Conservation (phyloP, 2,329 filamentous ascomycete genomes). For the Colletotrichum eremochloae region DNA sequence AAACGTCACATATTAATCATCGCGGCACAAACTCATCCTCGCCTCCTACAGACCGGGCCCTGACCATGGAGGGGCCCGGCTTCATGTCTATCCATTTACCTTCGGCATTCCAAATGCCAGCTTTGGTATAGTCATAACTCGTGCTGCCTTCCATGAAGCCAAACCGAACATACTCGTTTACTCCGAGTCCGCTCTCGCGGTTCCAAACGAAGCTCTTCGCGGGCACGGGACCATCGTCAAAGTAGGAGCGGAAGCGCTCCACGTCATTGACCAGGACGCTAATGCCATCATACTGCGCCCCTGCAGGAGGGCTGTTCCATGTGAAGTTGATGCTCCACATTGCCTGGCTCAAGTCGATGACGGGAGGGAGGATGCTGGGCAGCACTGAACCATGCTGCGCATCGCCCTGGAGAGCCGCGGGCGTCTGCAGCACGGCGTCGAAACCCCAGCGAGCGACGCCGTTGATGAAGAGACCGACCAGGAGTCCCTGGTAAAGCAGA, state of each 20-base stretch:
- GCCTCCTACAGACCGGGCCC: conserved; percentile 45
- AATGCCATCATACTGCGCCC: conserved; percentile 76
- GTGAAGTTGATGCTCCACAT: conserved; percentile 76
- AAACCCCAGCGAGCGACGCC: conserved; percentile 96
- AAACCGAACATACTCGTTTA: conserved; percentile 83
- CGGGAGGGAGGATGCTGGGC: conserved; percentile 63
- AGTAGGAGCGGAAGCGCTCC: conserved; percentile 81
- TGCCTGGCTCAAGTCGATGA: conserved; percentile 59
- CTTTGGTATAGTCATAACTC: conserved; percentile 80
- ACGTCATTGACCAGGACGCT: conserved; percentile 89
- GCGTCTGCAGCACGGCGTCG: conserved; percentile 87
- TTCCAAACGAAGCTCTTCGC: conserved; percentile 70
- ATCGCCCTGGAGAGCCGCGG: conserved; percentile 77
- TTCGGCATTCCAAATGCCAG: conserved; percentile 75
- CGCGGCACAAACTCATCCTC: conserved; percentile 44
- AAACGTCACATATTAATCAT: conserved; percentile 25
- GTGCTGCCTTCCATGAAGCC: conserved; percentile 76
- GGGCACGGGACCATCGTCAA: conserved; percentile 65
- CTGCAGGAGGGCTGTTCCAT: conserved; percentile 61
- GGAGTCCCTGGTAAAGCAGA: conserved; percentile 88
- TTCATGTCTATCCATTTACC: conserved; percentile 77
- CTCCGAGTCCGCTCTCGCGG: conserved; percentile 57
- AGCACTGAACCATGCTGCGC: conserved; percentile 73
- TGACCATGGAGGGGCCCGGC: conserved; percentile 67
- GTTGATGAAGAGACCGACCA: conserved; percentile 93